Conservation (phyloP, 2,329 filamentous ascomycete species). For the Cordyceps cateniannulata region DNA sequence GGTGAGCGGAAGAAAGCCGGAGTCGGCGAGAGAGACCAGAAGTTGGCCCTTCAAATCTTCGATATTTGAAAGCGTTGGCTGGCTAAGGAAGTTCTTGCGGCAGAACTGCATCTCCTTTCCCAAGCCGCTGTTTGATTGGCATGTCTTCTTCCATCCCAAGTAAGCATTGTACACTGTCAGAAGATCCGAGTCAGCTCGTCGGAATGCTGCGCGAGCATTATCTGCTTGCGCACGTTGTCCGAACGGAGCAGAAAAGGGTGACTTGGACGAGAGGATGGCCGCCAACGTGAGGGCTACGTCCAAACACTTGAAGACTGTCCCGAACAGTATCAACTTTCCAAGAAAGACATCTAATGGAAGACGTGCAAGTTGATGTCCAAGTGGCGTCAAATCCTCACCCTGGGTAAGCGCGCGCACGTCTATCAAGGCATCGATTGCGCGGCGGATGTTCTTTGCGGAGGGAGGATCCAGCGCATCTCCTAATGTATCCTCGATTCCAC, state of each 20-base stretch:
- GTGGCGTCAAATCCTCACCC: constrained; percentile 74
- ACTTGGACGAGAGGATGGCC: constrained; percentile 89
- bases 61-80: constrained; percentile 84
- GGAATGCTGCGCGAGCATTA: constrained; percentile 69
- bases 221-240: constrained; percentile 79
- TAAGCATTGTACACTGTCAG: constrained; percentile 95
- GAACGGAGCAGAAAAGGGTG: constrained; percentile 83
- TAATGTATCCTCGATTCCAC: constrained; percentile 85
- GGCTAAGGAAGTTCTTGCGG: constrained; percentile 85
- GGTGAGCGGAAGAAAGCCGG: constrained; percentile 72
- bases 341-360: constrained; percentile 90
- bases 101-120: constrained; percentile 84
- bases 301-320: constrained; percentile 80
- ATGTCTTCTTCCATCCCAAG: constrained; percentile 77
- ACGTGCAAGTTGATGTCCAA: constrained; percentile 81
- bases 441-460: constrained; percentile 82
- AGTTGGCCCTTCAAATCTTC: constrained; percentile 95
- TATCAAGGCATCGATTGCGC: constrained; percentile 85
- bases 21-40: constrained; percentile 75
- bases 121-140: constrained; percentile 53
- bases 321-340: constrained; percentile 84
- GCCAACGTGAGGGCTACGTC: constrained; percentile 90
- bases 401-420: constrained; percentile 85
- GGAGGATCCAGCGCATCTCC: constrained; percentile 85
- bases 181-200: constrained; percentile 82